Conservation (phyloP, 1,284 basidiomycete species). For the Afroboletus lepidellus region DNA sequence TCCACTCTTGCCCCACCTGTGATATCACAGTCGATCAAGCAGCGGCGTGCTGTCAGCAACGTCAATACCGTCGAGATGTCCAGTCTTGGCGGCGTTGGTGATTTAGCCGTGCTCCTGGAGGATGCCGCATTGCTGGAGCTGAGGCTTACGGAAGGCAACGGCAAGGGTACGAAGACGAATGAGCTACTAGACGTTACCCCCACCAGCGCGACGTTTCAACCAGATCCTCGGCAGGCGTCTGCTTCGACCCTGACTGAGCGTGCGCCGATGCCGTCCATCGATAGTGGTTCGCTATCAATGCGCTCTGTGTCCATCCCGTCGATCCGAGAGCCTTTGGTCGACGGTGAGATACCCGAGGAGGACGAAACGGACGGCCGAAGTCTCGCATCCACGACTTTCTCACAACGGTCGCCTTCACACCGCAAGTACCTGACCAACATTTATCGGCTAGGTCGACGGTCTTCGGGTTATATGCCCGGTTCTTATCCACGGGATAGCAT, state of each 20-base stretch:
- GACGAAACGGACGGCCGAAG: constrained; percentile 32
- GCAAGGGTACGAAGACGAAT: constrained; percentile 23
- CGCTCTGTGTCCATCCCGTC: constrained; percentile 33
- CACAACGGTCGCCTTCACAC: constrained; percentile 33
- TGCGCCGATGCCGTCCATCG: constrained; percentile 9
- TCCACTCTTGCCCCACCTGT: constrained; percentile 14
- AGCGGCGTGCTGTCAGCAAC: constrained; percentile 23
- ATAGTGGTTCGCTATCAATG: constrained; percentile 27
- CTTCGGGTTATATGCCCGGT: constrained; percentile 37
- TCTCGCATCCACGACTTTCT: constrained; percentile 35
- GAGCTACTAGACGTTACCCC: constrained; percentile 22
- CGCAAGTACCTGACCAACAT: constrained; percentile 48
- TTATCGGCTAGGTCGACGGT: constrained; percentile 39
- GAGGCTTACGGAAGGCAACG: constrained; percentile 44
- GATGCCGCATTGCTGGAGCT: constrained; percentile 52
- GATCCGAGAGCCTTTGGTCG: constrained; percentile 28
- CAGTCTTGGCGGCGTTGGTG: constrained; percentile 44
- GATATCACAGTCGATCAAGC: constrained; percentile 21
- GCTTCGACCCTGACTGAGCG: constrained; percentile 23
- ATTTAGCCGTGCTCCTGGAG: constrained; percentile 47
- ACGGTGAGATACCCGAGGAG: constrained; percentile 31
- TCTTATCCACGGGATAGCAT: constrained; percentile 46
- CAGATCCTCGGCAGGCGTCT: constrained; percentile 21
- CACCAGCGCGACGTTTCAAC: constrained; percentile 25
- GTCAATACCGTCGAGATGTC: constrained; percentile 31